Base-by-base conservation (phyloP, 2,329 filamentous ascomycete genomes). In the Diaporthe batatas region DNA sequence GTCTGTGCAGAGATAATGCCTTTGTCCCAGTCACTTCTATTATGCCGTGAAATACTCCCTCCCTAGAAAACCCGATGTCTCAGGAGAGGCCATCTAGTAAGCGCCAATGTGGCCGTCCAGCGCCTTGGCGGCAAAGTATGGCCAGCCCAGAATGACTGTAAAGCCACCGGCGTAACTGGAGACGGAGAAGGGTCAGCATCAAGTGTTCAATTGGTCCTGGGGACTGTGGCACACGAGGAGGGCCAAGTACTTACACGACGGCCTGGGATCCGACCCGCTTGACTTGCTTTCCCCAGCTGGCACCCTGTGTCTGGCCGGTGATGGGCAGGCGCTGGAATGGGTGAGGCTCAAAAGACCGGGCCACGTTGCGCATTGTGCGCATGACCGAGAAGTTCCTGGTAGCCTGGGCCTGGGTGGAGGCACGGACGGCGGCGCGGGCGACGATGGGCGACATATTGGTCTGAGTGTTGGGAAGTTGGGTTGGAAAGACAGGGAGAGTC, bases 71-170 rank as follows among this genome's bases (percentile, higher is more conserved):
- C n/a, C 32, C 23, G n/a, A 34, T 21, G 47, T 10, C 23, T 55
- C 21, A 3, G 25, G 23, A 11, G 7, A 18, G 14, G 25, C 39
- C 25, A 16, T 67, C 83, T 80, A 69, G 4, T 54, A 36, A 32
- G 57, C 49, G 32, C 68, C 62, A 11, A 82, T 74, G 75, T 75
- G 78, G 39, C 79, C 79, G 73, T 80, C 76, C 11, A 81, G 32
- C 39, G 76, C 16, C 14, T 59, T n/a, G 53, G 72, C 57, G 59
- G 75, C 75, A 12, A 79, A 47, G 14, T 75, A 73, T 1, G 84
- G 84, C 84, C 84, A 85, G 68, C 81, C 80, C n/a, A 85, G 79
- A 55, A 84, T 75, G 11, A 78, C 32, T 5, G 73, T 75, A 53
- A 81, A 77, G 39, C 75, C 75, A 2, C 83, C 81, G 74, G 84